These are phyloP conservation scores for Aspergillus mulundensis DNA, from an alignment of 495 filamentous ascomycete genomes.

Conservation along the genomic window DNA sequence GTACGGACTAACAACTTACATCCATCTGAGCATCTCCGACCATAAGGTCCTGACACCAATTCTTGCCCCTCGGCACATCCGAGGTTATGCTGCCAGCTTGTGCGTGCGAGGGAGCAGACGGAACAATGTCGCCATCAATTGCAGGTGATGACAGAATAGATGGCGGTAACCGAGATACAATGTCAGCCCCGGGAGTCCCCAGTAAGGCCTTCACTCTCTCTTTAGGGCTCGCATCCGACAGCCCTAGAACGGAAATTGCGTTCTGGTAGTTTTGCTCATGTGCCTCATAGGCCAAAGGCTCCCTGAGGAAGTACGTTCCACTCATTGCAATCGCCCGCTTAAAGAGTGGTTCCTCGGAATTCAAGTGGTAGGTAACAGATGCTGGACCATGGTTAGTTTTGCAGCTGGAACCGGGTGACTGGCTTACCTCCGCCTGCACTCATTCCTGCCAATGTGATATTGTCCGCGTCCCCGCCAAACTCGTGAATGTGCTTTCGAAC, in stretches of 20 bases:
- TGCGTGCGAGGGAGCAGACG: constrained; percentile 22
- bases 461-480: constrained; percentile 66
- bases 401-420: not conserved
- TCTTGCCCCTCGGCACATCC: constrained; percentile 21
- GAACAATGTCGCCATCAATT: constrained; percentile 36
- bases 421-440: constrained; percentile 62
- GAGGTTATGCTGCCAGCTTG: constrained; percentile 18
- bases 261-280: constrained; percentile 36
- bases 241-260: constrained; percentile 32
- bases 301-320: constrained; percentile 31
- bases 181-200: constrained; percentile 28
- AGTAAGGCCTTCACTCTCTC: constrained; percentile 32
- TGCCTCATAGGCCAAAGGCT: constrained; percentile 24
- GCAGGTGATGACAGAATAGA: constrained; percentile 19
- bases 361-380: constrained; percentile 36
- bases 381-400: constrained; percentile 11
- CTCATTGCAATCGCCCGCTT: constrained; percentile 38
- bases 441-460: constrained; percentile 62
- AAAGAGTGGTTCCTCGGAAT: constrained; percentile 35
- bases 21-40: constrained; percentile 41
- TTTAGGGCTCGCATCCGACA: constrained; percentile 22
- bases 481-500: constrained; percentile 32
- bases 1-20: too few species aligned
- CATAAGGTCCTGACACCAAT: constrained; percentile 38
- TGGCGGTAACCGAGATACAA: constrained; percentile 29